phyloP scores from a whole-genome alignment of 441 rosid species.

The Syzygium malaccense region DNA sequence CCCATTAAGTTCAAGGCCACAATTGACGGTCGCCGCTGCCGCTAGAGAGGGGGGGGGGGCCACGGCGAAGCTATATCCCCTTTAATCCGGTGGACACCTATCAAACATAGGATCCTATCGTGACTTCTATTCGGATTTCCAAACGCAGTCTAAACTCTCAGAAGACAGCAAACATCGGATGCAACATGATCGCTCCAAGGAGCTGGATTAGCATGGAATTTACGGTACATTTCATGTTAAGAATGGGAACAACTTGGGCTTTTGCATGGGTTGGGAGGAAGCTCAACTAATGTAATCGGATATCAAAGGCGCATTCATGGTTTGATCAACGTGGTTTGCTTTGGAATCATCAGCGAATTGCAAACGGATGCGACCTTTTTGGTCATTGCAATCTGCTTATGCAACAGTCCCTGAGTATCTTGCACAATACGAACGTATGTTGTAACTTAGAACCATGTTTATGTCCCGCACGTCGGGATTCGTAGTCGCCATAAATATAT shows the following conservation, averaged over 20 bases:
- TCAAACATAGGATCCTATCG: too few species aligned
- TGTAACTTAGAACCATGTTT: background rate
- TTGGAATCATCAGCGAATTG: background rate
- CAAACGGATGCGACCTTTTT: background rate
- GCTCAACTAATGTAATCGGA: background rate
- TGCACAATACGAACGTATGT: background rate
- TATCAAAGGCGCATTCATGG: background rate
- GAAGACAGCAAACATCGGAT: background rate
- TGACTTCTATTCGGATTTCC: too few species aligned
- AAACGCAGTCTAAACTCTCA: background rate
- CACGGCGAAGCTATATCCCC: too few species aligned
- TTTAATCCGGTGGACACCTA: too few species aligned
- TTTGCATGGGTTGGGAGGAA: background rate
- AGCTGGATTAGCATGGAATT: background rate
- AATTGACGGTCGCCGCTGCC: too few species aligned
- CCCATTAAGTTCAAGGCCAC: too few species aligned
- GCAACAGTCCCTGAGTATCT: background rate
- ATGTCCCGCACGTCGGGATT: background rate
- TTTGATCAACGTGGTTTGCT: background rate
- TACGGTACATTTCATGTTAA: background rate
- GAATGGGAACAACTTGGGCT: background rate
- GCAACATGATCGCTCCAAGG: background rate
- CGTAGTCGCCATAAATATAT: too few species aligned
- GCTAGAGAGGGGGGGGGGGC: too few species aligned
- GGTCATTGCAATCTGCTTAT: too few species aligned